Conservation (phyloP, 2,329 filamentous ascomycete species). For the Pseudonectria foliicola region DNA sequence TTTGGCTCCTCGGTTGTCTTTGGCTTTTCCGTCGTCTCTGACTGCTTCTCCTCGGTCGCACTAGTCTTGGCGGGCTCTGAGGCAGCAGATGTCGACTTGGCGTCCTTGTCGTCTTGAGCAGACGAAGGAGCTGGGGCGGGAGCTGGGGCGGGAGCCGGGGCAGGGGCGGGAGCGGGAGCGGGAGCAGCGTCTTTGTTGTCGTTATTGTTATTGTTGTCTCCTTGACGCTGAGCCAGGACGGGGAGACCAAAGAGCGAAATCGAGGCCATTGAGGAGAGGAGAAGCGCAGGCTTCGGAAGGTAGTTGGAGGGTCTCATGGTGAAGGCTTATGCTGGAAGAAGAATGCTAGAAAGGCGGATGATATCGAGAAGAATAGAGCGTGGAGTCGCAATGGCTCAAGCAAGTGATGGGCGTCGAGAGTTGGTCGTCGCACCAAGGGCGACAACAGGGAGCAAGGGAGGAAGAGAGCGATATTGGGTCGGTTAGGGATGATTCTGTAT, state of each 20-base stretch:
- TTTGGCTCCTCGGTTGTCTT: constrained; percentile 1
- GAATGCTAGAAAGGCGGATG: neutral
- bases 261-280: constrained; percentile 22
- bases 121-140: neutral
- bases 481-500: too few species aligned
- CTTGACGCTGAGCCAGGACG: constrained; percentile 24
- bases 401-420: neutral
- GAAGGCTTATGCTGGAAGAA: constrained; percentile 1
- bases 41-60: constrained; percentile 1
- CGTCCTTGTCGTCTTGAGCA: constrained; percentile 4
- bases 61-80: constrained; percentile 8
- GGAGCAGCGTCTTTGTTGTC: constrained; percentile 10
- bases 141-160: constrained; percentile 2
- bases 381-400: too few species aligned
- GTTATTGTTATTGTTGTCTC: constrained; percentile 13
- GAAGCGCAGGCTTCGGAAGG: constrained; percentile 17
- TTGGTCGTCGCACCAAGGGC: neutral
- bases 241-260: constrained; percentile 24
- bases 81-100: constrained; percentile 8
- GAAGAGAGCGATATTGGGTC: neutral
- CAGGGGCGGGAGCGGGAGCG: constrained; percentile 5
- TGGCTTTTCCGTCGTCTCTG: constrained; percentile 1
- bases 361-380: neutral
- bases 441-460: neutral
- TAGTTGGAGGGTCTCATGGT: constrained; percentile 23